Percentiles rank a stretch among this genome's conserved stretches.
Conservation (phyloP, 768 basidiomycete genomes). For the Trametes punicea region DNA sequence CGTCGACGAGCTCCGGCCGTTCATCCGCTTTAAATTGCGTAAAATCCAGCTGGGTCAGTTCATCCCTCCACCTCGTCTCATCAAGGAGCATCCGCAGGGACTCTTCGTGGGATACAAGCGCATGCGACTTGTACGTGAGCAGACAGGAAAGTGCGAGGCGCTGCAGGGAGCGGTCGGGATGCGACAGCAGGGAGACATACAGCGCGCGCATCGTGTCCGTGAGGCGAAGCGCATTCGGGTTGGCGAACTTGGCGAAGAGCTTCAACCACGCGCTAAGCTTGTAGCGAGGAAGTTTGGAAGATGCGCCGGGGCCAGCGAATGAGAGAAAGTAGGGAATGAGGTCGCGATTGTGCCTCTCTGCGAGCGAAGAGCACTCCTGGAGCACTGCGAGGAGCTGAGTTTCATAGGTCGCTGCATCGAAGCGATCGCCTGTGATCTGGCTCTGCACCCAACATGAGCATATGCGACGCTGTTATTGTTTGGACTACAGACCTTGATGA, state of each 20-base stretch:
- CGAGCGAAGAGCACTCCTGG: conserved; percentile 63
- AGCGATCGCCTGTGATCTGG: conserved; percentile 47
- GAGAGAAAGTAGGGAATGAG: conserved; percentile 80
- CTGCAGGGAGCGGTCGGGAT: conserved; percentile 81
- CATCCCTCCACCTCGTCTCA: conserved; percentile 86
- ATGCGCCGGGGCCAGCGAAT: conserved; percentile 38
- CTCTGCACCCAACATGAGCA: conserved; percentile 28
- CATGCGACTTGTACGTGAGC: conserved; percentile 73
- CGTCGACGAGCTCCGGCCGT: conserved; percentile 63
- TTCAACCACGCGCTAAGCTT: conserved; percentile 76
- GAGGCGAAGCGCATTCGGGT: conserved; percentile 84
- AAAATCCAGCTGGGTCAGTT: conserved; percentile 70
- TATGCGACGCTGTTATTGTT: not conserved
- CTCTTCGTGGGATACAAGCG: conserved; percentile 54
- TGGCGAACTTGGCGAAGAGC: conserved; percentile 85
- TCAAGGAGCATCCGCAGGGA: conserved; percentile 71
- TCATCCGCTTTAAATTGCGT: conserved; percentile 50
- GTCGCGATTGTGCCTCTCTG: conserved; percentile 86
- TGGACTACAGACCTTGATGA: conserved; percentile 31
- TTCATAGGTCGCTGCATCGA: conserved; percentile 78
- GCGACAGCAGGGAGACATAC: conserved; percentile 75
- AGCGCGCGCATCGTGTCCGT: conserved; percentile 60
- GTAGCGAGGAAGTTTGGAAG: conserved; percentile 47
- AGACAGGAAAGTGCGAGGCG: conserved; percentile 72
- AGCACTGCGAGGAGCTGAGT: conserved; percentile 72